A percentile compares a stretch with the other conserved stretches of the same genome.
Conservation (phyloP, 2,329 filamentous ascomycete genomes). For the Penicillium psychrosexuale region DNA sequence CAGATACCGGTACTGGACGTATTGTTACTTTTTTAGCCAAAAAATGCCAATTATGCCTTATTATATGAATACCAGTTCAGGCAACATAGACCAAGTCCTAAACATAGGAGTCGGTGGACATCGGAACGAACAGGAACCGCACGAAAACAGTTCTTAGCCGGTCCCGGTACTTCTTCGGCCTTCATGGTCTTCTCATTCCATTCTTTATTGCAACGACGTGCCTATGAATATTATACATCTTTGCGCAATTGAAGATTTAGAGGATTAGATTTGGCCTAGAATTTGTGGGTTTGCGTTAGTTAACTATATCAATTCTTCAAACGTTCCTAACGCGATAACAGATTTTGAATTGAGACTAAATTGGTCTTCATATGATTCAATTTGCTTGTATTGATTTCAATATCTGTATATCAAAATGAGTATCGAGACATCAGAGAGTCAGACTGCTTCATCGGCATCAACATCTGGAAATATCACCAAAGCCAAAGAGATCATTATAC, state of each 20-base stretch:
- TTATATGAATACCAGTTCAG: neutral
- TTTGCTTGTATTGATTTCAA: neutral
- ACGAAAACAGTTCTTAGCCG: conserved; percentile 17
- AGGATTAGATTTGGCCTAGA: neutral
- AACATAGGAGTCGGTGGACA: neutral
- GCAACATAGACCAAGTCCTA: neutral
- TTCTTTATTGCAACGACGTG: neutral
- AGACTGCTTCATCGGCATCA: neutral
- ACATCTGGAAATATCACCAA: neutral
- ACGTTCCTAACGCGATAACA: neutral
- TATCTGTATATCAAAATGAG: conserved; percentile 9
- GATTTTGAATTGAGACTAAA: neutral
- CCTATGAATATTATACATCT: neutral
- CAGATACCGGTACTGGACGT: neutral
- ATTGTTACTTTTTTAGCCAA: neutral
- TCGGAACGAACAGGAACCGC: conserved; percentile 21
- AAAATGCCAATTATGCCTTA: neutral
- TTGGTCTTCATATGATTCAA: neutral
- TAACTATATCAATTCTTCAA: neutral
- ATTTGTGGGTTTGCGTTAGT: neutral
- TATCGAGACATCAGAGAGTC: neutral
- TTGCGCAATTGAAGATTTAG: neutral
- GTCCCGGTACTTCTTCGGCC: conserved; percentile 5
- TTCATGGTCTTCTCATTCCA: neutral
- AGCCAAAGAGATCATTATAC: neutral